Percentiles rank a stretch among this genome's conserved stretches.
phyloP scores from a whole-genome alignment of 495 filamentous ascomycete species.

The Podospora pseudopauciseta region DNA sequence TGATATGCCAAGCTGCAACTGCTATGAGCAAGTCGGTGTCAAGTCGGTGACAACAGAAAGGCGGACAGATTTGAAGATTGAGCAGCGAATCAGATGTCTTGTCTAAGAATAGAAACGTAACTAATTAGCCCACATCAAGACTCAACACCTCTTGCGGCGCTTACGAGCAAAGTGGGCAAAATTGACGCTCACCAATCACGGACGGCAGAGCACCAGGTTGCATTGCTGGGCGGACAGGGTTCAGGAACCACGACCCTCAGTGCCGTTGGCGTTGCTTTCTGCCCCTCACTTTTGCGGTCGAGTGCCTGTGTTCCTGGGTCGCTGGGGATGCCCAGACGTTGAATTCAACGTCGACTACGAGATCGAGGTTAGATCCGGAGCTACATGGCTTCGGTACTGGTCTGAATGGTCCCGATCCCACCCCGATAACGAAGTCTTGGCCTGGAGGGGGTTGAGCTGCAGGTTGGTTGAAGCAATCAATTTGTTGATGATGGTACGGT shows the following conservation, averaged over 20 bases:
- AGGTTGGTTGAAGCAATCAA: not conserved
- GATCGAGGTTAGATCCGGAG: conserved; percentile 1
- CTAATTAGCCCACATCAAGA: conserved; percentile 2
- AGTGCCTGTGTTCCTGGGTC: not conserved
- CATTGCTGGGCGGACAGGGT: not conserved
- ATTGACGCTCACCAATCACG: not conserved
- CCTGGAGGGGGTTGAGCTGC: not conserved
- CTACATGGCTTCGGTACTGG: conserved; percentile 2
- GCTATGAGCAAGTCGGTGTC: not conserved
- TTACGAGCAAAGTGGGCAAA: conserved; percentile 5
- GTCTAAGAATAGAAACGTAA: conserved; percentile 1
- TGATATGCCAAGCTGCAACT: conserved; percentile 1
- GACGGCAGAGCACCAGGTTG: not conserved
- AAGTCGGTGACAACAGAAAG: not conserved
- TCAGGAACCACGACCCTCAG: not conserved
- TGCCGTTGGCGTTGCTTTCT: not conserved
- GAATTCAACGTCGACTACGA: not conserved
- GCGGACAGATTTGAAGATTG: not conserved
- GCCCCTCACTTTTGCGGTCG: not conserved
- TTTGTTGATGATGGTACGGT: not conserved
- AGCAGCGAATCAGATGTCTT: not conserved
- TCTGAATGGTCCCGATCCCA: not conserved
- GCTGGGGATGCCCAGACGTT: conserved; percentile 1
- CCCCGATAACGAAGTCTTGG: not conserved
- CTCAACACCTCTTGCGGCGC: not conserved